Evolutionary conservation across 75 land plant genomes (phyloP), one percentile per base, ranked within the genome.

Genomic region (Sequoia sempervirens): DNA sequence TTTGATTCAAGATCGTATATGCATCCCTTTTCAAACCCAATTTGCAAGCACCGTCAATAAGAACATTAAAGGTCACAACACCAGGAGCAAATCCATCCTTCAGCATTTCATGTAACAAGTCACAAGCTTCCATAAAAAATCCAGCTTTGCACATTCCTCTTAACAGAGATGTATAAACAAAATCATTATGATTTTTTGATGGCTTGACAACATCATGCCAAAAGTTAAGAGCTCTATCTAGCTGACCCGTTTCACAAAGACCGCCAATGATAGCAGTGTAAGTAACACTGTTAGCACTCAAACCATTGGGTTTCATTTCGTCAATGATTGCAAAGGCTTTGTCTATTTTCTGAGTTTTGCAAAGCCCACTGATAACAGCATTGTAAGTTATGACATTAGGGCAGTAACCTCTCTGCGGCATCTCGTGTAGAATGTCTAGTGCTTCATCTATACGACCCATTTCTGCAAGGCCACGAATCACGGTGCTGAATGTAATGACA

Each of bases 371-470:
- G 72, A 95, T 86, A 81, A 90, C 75, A 8, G 88, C 88, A 85
- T 93, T 95, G 86, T 86, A 93, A n/a, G 95, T 93, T 30, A 90
- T 88, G 52, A 92, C 88, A 82, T 85, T 86, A 30, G 95, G 92
- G 0, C 6, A 18, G 64, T 86, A 84, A 75, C 90, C 82, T 47
- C 75, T 86, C 69, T 85, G 84, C 2, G 84, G 84, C 89, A 92
- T 89, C 9, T 80, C 43, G 38, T 84, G 36, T 78, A 95, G 70
- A 8, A 95, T 10, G 38, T 86, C 64, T 52, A 91, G 61, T 41
- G 97, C 94, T 87, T 92, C 96, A 58, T 87, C 85, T 6, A 68
- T 54, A 66, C 89, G 91, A 46, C 91, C 92, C 32, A 36, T 53
- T 54, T 87, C 84, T 32, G 93, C 78, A 40, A 94, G 86, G 34